A percentile compares a stretch with the other conserved stretches of the same genome.
Evolutionary conservation across 2,329 filamentous ascomycete genomes (phyloP).

Genomic region (Fusarium agapanthi): DNA sequence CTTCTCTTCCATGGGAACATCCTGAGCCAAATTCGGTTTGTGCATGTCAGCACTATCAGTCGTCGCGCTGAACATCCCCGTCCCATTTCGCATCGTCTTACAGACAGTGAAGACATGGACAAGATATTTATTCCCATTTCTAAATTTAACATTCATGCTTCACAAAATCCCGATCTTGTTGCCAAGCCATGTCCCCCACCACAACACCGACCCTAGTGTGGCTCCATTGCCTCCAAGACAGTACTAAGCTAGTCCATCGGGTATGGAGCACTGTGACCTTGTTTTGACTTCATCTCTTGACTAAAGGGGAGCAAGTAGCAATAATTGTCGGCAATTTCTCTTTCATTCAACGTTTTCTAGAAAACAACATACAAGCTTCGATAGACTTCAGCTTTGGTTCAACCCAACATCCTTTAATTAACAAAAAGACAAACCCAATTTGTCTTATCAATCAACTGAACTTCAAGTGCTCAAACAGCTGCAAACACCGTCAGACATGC

Average conservation of each 20-base stretch:
- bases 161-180: neutral
- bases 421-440: slow-evolving; percentile 9
- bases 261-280: slow-evolving; percentile 7
- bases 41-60: neutral
- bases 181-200: slow-evolving; percentile 9
- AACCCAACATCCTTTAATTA: neutral
- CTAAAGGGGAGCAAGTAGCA: neutral
- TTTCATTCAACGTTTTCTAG: slow-evolving; percentile 5
- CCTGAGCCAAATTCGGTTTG: neutral
- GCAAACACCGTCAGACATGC: neutral
- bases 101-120: neutral
- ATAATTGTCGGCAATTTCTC: neutral
- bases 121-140: neutral
- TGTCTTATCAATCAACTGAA: slow-evolving; percentile 5
- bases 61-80: neutral
- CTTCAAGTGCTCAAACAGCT: slow-evolving; percentile 4
- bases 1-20: neutral
- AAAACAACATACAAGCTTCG: neutral
- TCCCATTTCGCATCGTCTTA: neutral
- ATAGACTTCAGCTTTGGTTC: neutral
- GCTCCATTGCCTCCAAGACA: slow-evolving; percentile 7
- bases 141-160: neutral
- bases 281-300: slow-evolving; percentile 22
- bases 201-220: slow-evolving; percentile 1
- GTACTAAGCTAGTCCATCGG: neutral